Evolutionary conservation across 176 grass and related monocot genomes (phyloP).

Genomic region (Thinopyrum elongatum): DNA sequence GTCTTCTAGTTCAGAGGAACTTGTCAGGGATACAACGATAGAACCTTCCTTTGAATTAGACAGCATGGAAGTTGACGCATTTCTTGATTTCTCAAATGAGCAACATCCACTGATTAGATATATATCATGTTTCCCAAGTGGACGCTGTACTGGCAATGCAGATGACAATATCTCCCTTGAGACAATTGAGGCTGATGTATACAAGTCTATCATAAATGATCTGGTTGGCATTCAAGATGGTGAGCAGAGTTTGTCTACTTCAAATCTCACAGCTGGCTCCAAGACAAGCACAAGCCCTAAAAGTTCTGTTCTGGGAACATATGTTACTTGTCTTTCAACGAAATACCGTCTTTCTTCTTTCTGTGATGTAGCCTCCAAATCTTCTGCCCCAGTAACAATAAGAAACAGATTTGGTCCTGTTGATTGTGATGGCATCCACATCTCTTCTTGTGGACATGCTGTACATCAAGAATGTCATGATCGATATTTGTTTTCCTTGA

Average conservation of each 20-base stretch:
- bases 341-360: slow-evolving; percentile 48
- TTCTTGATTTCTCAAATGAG: slow-evolving; percentile 58
- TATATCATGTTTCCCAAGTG: slow-evolving; percentile 44
- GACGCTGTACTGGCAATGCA: slow-evolving; percentile 26
- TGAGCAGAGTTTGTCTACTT: slow-evolving; percentile 33
- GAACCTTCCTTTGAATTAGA: slow-evolving; percentile 63
- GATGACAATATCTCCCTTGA: slow-evolving; percentile 46
- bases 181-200: slow-evolving; percentile 62
- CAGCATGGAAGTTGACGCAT: slow-evolving; percentile 53
- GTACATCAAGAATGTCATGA: slow-evolving; percentile 98
- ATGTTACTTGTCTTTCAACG: slow-evolving; percentile 65
- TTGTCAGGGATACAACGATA: slow-evolving; percentile 24
- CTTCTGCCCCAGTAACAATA: slow-evolving; percentile 33
- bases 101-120: slow-evolving; percentile 61
- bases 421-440: slow-evolving; percentile 94
- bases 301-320: slow-evolving; percentile 72
- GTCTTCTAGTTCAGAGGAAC: slow-evolving; percentile 47
- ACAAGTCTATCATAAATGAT: slow-evolving; percentile 47
- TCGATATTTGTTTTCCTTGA: slow-evolving; percentile 89
- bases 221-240: slow-evolving; percentile 36
- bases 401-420: slow-evolving; percentile 69
- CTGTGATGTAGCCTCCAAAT: slow-evolving; percentile 42
- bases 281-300: slow-evolving; percentile 64
- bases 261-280: slow-evolving; percentile 27
- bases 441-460: slow-evolving; percentile 95